Evolutionary conservation across 805 yeast species (phyloP), one percentile per base, ranked within the genome.

Genomic region (Cyberlindnera mississippiensis): DNA sequence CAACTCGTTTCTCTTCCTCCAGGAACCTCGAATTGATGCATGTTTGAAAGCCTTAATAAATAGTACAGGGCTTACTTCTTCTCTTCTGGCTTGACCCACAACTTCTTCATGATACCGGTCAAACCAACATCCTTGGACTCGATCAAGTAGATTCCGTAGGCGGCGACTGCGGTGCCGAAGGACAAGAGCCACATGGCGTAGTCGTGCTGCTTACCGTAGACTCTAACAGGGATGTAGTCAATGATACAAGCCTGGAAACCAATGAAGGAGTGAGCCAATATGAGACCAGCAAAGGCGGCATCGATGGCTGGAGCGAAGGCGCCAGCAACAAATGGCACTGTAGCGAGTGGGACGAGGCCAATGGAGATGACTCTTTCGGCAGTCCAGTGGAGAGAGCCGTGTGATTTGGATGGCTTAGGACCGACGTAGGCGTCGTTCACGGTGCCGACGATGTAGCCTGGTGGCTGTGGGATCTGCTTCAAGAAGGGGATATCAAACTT

Each of bases 371-470:
- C 56, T 53, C 86, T 78, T 71, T 91, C 99, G 55, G 82, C 80
- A n/a, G 85, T 70, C 99, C 99, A 91, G 70, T 90, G 98, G 62
- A 78, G 75, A 18, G 95, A 85, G 36, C 98, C 97, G 57, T 88
- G 90, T 38, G 71, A 58, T 50, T 72, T 76, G 56, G 76, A 71
- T 5, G 80, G 61, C 31, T 71, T 63, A 30, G 97, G 97, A 13
- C 78, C 68, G 27, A 69, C 66, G 56, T 73, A 84, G 13, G 98
- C 89, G 48, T 93, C 98, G 64, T 91, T 93, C 37, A 90, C 96
- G 6, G 90, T 80, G n/a, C 97, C 98, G 35, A 82, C 82, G 43
- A 91, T 82, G 61, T 84, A 73, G 29, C 97, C 98, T 33, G 97
- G 86, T 28, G 95, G 91, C 66, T 86, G 95, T 44, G 82, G 82